Conservation (phyloP, 2,329 filamentous ascomycete genomes). For the Colletotrichum filicis region DNA sequence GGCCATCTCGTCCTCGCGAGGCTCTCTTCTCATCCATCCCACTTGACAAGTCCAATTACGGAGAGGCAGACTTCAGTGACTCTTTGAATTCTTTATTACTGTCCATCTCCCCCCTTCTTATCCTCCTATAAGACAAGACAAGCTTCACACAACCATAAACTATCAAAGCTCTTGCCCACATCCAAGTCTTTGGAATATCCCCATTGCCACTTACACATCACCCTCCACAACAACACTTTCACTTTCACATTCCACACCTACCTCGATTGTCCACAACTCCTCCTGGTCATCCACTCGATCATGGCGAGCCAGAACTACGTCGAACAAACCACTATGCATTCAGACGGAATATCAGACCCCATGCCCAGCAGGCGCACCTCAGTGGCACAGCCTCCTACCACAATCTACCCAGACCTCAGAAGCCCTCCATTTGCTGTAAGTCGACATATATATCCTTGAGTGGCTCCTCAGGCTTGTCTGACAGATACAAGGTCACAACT, state of each 20-base stretch:
- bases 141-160: neutral
- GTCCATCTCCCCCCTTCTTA: neutral
- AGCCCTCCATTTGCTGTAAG: slow-evolving; percentile 45
- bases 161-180: slow-evolving; percentile 41
- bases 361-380: slow-evolving; percentile 28
- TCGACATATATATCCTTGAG: slow-evolving; percentile 15
- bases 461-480: neutral
- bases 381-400: slow-evolving; percentile 3
- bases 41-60: slow-evolving; percentile 41
- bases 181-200: neutral
- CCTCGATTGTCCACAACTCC: neutral
- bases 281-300: slow-evolving; percentile 1
- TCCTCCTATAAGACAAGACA: neutral
- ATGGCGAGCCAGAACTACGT: slow-evolving; percentile 35
- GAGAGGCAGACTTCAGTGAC: slow-evolving; percentile 40
- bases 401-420: slow-evolving; percentile 19
- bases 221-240: neutral
- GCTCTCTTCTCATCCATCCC: slow-evolving; percentile 27
- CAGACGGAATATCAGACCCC: slow-evolving; percentile 24
- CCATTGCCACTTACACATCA: neutral
- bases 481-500: slow-evolving; percentile 41
- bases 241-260: neutral
- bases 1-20: slow-evolving; percentile 29
- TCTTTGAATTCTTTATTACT: slow-evolving; percentile 23
- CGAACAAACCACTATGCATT: slow-evolving; percentile 4